A percentile compares a stretch with the other conserved stretches of the same genome.
Conservation (phyloP, 306 rosid species). For the Rosa persica region DNA sequence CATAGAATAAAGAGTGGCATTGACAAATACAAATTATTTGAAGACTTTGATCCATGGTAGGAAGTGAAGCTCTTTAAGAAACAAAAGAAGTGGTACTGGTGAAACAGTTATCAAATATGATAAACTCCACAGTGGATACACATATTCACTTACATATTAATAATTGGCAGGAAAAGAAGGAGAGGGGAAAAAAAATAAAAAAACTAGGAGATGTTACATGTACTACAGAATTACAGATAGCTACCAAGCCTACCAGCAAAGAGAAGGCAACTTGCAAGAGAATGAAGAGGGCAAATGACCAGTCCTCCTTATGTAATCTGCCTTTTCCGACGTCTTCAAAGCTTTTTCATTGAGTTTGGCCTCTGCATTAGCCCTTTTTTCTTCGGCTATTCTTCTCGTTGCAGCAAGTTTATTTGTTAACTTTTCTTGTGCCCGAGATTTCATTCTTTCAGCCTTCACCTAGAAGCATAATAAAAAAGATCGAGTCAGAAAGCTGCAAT, state of each 20-base stretch:
- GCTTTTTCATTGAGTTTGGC: conserved; percentile 77
- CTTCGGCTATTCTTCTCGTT: conserved; percentile 78
- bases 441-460: conserved; percentile 91
- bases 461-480: conserved; percentile 15
- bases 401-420: conserved; percentile 64
- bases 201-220: not conserved
- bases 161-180: not conserved
- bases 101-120: conserved; percentile 3
- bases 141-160: conserved; percentile 13
- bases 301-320: conserved; percentile 81
- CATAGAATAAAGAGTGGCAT: not conserved
- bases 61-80: not conserved
- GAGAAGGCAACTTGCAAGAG: conserved; percentile 82
- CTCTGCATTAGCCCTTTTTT: conserved; percentile 77
- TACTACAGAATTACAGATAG: not conserved
- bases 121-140: conserved; percentile 1
- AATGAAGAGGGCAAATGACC: conserved; percentile 83
- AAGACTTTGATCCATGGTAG: not conserved
- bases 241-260: conserved; percentile 67
- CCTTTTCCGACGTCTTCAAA: conserved; percentile 66
- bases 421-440: conserved; percentile 74
- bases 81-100: not conserved
- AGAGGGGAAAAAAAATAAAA: not conserved
- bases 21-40: not conserved
- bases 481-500: conserved; percentile 15